These are phyloP conservation scores for Coniochaeta ligniaria DNA, from an alignment of 2,329 filamentous ascomycete species.

Conservation along the genomic window DNA sequence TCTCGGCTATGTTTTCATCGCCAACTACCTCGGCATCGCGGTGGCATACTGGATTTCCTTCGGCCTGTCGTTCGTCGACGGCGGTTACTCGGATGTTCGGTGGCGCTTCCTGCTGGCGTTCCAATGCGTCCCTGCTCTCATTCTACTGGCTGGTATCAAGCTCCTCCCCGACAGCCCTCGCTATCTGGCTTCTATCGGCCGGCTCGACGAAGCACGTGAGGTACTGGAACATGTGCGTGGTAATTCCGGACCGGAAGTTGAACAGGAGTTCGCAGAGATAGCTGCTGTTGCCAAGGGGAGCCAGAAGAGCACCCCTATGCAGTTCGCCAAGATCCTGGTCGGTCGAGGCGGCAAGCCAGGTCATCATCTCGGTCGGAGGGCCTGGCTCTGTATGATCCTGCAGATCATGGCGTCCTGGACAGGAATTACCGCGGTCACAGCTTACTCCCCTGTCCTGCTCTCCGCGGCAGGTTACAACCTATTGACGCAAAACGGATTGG, in stretches of 20 bases:
- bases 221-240: conserved; percentile 24
- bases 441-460: conserved; percentile 27
- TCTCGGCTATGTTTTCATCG: conserved; percentile 42
- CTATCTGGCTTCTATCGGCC: conserved; percentile 17
- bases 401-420: conserved; percentile 37
- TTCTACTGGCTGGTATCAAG: conserved; percentile 28
- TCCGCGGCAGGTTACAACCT: conserved; percentile 24
- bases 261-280: conserved; percentile 31
- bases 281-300: conserved; percentile 30
- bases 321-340: conserved; percentile 29
- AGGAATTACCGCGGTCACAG: conserved; percentile 32
- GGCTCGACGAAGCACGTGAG: conserved; percentile 21
- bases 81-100: conserved; percentile 21
- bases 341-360: conserved; percentile 26
- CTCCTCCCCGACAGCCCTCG: conserved; percentile 38
- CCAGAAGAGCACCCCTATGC: conserved; percentile 26
- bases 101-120: conserved; percentile 31
- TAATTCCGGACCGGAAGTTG: conserved; percentile 23
- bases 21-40: conserved; percentile 43
- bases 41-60: conserved; percentile 32
- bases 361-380: conserved; percentile 30
- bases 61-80: conserved; percentile 20
- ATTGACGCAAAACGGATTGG: conserved; percentile 36
- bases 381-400: conserved; percentile 29
- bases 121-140: conserved; percentile 31